Evolutionary conservation across 2,329 filamentous ascomycete genomes (phyloP).

Genomic region (Ilyonectria destructans): DNA sequence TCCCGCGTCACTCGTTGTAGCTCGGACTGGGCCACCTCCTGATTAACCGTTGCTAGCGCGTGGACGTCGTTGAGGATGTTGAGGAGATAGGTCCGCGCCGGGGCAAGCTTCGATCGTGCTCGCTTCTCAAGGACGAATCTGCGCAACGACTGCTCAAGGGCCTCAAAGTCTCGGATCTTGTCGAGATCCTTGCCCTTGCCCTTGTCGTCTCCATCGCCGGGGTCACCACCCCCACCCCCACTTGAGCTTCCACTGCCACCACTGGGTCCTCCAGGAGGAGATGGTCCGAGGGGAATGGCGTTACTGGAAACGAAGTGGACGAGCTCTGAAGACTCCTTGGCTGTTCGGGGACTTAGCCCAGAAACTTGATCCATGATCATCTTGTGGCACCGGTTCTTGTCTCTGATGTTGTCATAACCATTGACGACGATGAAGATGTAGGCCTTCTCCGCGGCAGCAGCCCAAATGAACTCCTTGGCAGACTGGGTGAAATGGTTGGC

Average conservation of each 20-base stretch:
- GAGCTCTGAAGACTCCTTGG: conserved; percentile 92
- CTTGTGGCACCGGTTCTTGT: conserved; percentile 92
- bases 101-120: conserved; percentile 93
- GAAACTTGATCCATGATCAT: conserved; percentile 93
- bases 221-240: conserved; percentile 71
- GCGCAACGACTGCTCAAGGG: conserved; percentile 88
- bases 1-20: conserved; percentile 87
- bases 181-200: conserved; percentile 91
- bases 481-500: conserved; percentile 98
- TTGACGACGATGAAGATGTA: conserved; percentile 99
- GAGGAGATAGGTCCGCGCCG: conserved; percentile 93
- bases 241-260: conserved; percentile 69
- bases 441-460: conserved; percentile 95
- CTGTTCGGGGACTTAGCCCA: conserved; percentile 90
- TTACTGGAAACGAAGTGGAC: conserved; percentile 99
- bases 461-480: conserved; percentile 97
- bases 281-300: conserved; percentile 83
- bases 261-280: conserved; percentile 70
- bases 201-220: conserved; percentile 73
- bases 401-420: conserved; percentile 93
- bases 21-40: conserved; percentile 88
- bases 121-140: conserved; percentile 97
- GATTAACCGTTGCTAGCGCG: conserved; percentile 87
- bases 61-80: conserved; percentile 93
- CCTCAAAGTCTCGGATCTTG: conserved; percentile 91